Evolutionary conservation across 1,284 basidiomycete genomes (phyloP).

Genomic region (Trametes pubescens): DNA sequence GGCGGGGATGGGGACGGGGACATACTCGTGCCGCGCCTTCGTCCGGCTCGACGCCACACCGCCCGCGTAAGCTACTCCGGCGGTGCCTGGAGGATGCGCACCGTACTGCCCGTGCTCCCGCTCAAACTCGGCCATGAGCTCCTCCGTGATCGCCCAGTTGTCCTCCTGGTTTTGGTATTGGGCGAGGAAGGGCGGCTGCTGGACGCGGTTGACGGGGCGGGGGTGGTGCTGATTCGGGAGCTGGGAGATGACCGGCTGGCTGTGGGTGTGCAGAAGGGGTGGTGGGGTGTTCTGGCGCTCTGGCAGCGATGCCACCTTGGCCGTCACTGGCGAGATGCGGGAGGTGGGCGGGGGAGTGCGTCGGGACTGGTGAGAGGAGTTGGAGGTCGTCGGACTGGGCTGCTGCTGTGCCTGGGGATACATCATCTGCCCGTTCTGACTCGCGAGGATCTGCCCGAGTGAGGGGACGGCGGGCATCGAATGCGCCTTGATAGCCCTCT

Average conservation of each 20-base stretch:
- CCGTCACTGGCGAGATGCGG: slow-evolving; percentile 46
- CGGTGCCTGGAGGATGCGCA: slow-evolving; percentile 47
- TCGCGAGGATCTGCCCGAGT: slow-evolving; percentile 56
- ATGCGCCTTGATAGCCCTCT: slow-evolving; percentile 64
- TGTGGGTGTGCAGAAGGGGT: slow-evolving; percentile 43
- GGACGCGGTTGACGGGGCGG: slow-evolving; percentile 62
- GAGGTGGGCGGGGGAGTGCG: slow-evolving; percentile 52
- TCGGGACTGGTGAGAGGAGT: slow-evolving; percentile 50
- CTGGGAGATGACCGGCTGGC: slow-evolving; percentile 45
- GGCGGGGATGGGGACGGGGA: slow-evolving; percentile 15
- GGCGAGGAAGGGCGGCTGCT: slow-evolving; percentile 60
- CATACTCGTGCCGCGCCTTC: slow-evolving; percentile 29
- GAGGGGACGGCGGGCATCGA: slow-evolving; percentile 69
- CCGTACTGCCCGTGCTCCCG: slow-evolving; percentile 43
- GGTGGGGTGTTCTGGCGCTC: slow-evolving; percentile 43
- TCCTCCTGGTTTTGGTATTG: slow-evolving; percentile 61
- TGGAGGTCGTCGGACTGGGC: slow-evolving; percentile 64
- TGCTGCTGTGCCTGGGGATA: slow-evolving; percentile 54
- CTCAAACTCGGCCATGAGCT: slow-evolving; percentile 75
- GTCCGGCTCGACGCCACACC: slow-evolving; percentile 50
- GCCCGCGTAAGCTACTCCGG: slow-evolving; percentile 61
- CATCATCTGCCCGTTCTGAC: slow-evolving; percentile 37
- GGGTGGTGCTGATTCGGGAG: slow-evolving; percentile 56
- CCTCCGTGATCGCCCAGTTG: slow-evolving; percentile 71
- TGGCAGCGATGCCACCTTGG: slow-evolving; percentile 51